These are phyloP conservation scores for Fraxinus albicans DNA, from an alignment of 305 asterid species.

Conservation along the genomic window DNA sequence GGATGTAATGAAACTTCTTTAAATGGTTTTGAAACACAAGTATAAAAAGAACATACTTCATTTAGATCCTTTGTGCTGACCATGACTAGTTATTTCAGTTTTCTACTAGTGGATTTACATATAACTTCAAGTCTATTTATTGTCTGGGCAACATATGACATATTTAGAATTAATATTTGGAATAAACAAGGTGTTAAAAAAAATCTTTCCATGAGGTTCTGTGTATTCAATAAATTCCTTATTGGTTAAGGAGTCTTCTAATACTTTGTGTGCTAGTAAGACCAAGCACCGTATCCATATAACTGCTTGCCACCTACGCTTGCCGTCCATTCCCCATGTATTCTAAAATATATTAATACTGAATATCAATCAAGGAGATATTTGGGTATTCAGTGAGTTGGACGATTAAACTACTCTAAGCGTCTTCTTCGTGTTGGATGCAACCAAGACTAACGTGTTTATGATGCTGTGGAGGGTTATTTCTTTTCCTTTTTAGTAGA, in stretches of 20 bases:
- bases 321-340: neutral
- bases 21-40: neutral
- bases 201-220: neutral
- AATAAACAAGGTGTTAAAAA: neutral
- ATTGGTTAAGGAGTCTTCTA: neutral
- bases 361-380: neutral
- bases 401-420: neutral
- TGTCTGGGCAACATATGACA: neutral
- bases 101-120: neutral
- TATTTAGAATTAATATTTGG: neutral
- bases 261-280: neutral
- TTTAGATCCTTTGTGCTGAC: neutral
- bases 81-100: neutral
- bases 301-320: too few species aligned
- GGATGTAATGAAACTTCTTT: neutral
- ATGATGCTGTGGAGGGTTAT: neutral
- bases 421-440: neutral
- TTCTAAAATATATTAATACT: neutral
- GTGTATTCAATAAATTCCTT: neutral
- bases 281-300: neutral
- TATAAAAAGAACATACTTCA: neutral
- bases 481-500: neutral
- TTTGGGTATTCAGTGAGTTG: neutral
- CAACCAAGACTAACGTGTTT: neutral
- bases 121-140: neutral